phyloP scores from a whole-genome alignment of 805 yeast species.

The Starmera pachycereana region DNA sequence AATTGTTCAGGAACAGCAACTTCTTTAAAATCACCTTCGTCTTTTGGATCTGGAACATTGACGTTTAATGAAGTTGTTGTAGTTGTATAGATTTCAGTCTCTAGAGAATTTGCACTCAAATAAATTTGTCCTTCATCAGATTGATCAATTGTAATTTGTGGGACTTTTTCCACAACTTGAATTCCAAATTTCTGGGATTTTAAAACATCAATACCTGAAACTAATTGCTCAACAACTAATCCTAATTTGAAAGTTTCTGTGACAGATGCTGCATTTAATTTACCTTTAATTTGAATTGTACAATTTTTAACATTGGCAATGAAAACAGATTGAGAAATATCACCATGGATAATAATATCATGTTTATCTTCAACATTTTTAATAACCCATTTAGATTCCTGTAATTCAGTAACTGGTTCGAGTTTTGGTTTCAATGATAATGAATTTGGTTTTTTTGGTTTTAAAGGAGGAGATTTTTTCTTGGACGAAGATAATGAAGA shows the following conservation, averaged over 20 bases:
- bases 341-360: slow-evolving; percentile 64
- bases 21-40: slow-evolving; percentile 67
- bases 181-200: slow-evolving; percentile 73
- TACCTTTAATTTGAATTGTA: slow-evolving; percentile 80
- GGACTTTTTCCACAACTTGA: slow-evolving; percentile 75
- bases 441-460: slow-evolving; percentile 74
- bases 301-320: slow-evolving; percentile 70
- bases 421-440: slow-evolving; percentile 41
- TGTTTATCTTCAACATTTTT: slow-evolving; percentile 62
- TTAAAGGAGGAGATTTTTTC: slow-evolving; percentile 50
- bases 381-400: slow-evolving; percentile 83
- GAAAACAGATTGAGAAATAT: slow-evolving; percentile 80
- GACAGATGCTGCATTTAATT: slow-evolving; percentile 79
- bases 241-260: slow-evolving; percentile 66
- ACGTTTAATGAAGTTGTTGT: slow-evolving; percentile 79
- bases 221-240: slow-evolving; percentile 71
- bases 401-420: slow-evolving; percentile 61
- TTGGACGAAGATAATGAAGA: slow-evolving; percentile 28
- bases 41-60: slow-evolving; percentile 64
- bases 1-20: slow-evolving; percentile 88
- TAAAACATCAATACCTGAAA: slow-evolving; percentile 82
- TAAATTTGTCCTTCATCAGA: slow-evolving; percentile 80
- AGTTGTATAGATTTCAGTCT: slow-evolving; percentile 72
- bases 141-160: slow-evolving; percentile 81
- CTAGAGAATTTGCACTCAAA: slow-evolving; percentile 60